Evolutionary conservation across 495 filamentous ascomycete genomes (phyloP).

Genomic region (Penicillium ochrochloron): DNA sequence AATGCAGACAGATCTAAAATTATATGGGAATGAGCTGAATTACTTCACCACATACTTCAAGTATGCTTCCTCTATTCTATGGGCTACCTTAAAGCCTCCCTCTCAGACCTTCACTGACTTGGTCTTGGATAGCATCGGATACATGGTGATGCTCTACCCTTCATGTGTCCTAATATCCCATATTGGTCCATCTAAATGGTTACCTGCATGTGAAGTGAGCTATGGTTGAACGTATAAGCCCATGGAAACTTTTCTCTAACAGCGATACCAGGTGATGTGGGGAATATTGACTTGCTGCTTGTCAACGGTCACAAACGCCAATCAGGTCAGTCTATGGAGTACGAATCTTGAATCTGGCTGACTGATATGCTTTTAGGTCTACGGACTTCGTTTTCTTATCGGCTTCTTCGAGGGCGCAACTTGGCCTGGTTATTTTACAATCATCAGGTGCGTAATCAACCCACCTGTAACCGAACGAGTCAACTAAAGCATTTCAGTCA

Average conservation of each 20-base stretch:
- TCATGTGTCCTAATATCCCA: neutral
- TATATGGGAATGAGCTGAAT: neutral
- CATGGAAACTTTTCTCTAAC: neutral
- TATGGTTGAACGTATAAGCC: neutral
- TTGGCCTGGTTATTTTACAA: slow-evolving; percentile 2
- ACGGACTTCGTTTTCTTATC: neutral
- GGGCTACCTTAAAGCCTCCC: neutral
- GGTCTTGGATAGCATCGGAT: neutral
- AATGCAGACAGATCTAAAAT: neutral
- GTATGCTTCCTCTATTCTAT: neutral
- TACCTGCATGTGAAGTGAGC: neutral
- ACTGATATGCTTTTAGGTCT: neutral
- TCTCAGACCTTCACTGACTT: neutral
- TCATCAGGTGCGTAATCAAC: neutral
- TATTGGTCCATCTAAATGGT: neutral
- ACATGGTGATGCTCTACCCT: neutral
- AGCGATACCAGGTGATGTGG: neutral
- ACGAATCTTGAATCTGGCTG: neutral
- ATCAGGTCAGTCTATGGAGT: neutral
- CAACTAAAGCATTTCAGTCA: neutral
- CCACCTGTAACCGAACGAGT: neutral
- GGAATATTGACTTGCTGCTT: slow-evolving; percentile 1
- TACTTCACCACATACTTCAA: slow-evolving; percentile 2
- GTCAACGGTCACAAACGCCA: neutral
- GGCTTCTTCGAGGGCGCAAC: slow-evolving; percentile 1